Evolutionary conservation across 2,329 filamentous ascomycete genomes (phyloP).

Genomic region (Penicillium sp.): DNA sequence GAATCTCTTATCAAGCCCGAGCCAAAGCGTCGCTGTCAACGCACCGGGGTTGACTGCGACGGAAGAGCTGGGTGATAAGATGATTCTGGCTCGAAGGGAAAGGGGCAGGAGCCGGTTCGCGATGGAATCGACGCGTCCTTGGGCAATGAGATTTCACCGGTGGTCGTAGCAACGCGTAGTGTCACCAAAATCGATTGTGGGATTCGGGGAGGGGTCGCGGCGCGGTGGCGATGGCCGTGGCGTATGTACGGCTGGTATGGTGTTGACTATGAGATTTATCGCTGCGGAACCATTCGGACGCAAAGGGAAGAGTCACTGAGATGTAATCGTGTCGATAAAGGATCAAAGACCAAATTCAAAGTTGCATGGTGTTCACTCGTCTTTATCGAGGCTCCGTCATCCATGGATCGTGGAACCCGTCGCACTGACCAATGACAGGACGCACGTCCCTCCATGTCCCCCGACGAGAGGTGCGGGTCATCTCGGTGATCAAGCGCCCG

Average conservation of each 20-base stretch:
- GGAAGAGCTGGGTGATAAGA: conserved; percentile 62
- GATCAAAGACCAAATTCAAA: neutral
- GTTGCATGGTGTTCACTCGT: neutral
- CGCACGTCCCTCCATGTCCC: conserved; percentile 38
- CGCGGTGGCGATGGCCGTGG: conserved; percentile 20
- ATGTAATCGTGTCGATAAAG: neutral
- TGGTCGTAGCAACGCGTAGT: conserved; percentile 4
- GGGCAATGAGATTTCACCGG: neutral
- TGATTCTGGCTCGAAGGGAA: conserved; percentile 21
- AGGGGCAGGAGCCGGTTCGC: conserved; percentile 7
- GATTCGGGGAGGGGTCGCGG: conserved; percentile 8
- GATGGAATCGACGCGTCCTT: conserved; percentile 18
- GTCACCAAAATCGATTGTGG: conserved; percentile 18
- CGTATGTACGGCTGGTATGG: neutral
- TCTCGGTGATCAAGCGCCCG: conserved; percentile 12
- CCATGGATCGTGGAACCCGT: conserved; percentile 1
- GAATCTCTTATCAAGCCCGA: conserved; percentile 55
- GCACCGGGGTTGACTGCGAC: conserved; percentile 79
- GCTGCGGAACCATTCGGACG: neutral
- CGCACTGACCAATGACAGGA: conserved; percentile 35
- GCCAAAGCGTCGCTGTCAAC: conserved; percentile 85
- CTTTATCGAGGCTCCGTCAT: neutral
- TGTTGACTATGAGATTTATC: neutral
- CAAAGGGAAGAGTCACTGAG: neutral
- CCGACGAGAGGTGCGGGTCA: conserved; percentile 32